Conservation (phyloP, 129 eudicot genomes). For the Tagetes patula region DNA sequence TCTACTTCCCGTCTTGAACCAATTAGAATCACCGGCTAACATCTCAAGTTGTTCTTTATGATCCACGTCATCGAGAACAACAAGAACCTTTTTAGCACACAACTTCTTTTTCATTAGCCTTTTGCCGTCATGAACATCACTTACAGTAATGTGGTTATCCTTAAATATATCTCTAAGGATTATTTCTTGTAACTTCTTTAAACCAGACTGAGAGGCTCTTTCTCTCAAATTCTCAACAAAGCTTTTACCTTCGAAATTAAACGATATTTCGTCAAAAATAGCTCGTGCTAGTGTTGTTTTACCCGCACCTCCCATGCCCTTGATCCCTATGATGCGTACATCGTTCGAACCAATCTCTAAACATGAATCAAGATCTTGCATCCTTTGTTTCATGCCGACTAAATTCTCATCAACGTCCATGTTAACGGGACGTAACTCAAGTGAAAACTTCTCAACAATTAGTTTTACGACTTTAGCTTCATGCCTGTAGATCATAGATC, state of each 20-base stretch:
- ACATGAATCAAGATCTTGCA: too few relatives aligned
- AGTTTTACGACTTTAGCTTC: background rate
- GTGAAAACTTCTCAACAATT: background rate
- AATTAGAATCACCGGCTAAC: background rate
- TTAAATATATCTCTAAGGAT: background rate
- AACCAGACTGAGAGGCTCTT: background rate
- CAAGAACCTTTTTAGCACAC: background rate
- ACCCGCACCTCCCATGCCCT: background rate
- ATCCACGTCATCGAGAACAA: background rate
- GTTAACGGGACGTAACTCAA: background rate
- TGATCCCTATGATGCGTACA: background rate
- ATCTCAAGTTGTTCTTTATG: background rate
- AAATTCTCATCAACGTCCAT: background rate
- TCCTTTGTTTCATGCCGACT: constrained; percentile 6
- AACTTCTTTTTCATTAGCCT: background rate
- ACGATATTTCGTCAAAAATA: background rate
- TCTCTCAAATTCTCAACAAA: too few relatives aligned
- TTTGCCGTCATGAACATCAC: background rate
- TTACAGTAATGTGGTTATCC: background rate
- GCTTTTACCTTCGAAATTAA: too few relatives aligned
- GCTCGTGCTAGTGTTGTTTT: background rate
- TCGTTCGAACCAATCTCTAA: too few relatives aligned
- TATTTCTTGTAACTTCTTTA: background rate
- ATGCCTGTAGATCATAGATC: background rate
- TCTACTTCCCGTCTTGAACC: constrained; percentile 20